Evolutionary conservation across 2,329 filamentous ascomycete species (phyloP).

Genomic region (Alternaria arbusti): DNA sequence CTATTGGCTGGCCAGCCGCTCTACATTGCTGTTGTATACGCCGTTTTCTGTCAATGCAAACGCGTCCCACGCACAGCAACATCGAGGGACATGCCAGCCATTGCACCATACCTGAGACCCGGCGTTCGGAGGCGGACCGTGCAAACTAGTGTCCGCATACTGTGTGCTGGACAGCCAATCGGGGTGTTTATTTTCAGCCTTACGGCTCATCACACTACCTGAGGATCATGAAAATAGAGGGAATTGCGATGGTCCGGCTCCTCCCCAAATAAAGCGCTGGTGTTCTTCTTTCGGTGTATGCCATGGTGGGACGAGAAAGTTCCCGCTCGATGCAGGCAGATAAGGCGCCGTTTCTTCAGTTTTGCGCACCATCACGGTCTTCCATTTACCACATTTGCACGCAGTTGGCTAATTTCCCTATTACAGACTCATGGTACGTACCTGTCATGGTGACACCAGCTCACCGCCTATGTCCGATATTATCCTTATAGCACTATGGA

Average conservation of each 20-base stretch:
- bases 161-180: constrained; percentile 24
- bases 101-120: constrained; percentile 20
- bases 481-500: constrained; percentile 11
- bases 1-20: constrained; percentile 23
- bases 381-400: constrained; percentile 8
- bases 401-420: constrained; percentile 4
- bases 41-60: constrained; percentile 47
- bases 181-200: constrained; percentile 34
- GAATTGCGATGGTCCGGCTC: constrained; percentile 3
- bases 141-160: constrained; percentile 25
- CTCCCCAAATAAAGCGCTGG: constrained; percentile 16
- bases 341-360: constrained; percentile 13
- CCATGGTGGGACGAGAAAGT: constrained; percentile 30
- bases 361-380: constrained; percentile 26
- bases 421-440: constrained; percentile 24
- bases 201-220: constrained; percentile 20
- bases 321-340: constrained; percentile 24
- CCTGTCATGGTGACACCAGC: constrained; percentile 25
- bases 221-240: constrained; percentile 6
- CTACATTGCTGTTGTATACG: constrained; percentile 35
- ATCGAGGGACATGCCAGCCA: constrained; percentile 16
- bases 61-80: constrained; percentile 26
- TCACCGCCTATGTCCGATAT: constrained; percentile 30
- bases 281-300: constrained; percentile 20
- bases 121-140: constrained; percentile 24